phyloP scores from a whole-genome alignment of 2,329 filamentous ascomycete species.

The Penicillium janthinellum region DNA sequence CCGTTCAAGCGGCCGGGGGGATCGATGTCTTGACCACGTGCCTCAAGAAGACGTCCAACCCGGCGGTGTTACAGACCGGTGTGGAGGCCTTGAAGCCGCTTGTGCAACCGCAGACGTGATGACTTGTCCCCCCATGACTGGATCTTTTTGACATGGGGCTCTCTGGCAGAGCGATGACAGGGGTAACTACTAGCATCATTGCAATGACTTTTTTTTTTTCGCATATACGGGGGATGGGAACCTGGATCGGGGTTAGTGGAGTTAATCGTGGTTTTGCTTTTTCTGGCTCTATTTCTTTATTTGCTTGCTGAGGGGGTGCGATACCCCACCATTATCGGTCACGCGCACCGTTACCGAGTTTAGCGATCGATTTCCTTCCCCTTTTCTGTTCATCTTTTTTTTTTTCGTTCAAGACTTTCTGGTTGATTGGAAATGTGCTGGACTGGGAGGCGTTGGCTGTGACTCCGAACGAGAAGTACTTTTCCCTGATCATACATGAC shows the following conservation, averaged over 20 bases:
- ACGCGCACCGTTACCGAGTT: conserved; percentile 23
- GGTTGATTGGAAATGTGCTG: neutral
- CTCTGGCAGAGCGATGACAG: conserved; percentile 4
- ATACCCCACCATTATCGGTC: conserved; percentile 9
- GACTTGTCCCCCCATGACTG: neutral
- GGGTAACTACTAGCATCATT: neutral
- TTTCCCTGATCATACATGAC: neutral
- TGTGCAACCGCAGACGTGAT: conserved; percentile 43
- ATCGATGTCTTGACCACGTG: conserved; percentile 69
- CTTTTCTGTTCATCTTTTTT: neutral
- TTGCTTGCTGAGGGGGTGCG: neutral
- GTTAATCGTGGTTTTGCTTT: conserved; percentile 8
- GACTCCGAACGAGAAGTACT: conserved; percentile 1
- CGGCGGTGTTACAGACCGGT: conserved; percentile 70
- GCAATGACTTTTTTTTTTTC: neutral
- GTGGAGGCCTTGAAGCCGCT: conserved; percentile 73
- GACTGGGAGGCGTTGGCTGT: neutral
- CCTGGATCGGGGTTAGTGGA: neutral
- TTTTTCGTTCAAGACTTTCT: neutral
- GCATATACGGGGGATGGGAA: neutral
- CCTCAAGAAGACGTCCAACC: conserved; percentile 67
- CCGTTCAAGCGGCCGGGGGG: conserved; percentile 63
- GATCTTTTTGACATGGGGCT: conserved; percentile 1
- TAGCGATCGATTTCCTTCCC: conserved; percentile 16
- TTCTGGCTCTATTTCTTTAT: conserved; percentile 5